phyloP scores from a whole-genome alignment of 202 grass and related monocot genomes.

The Carex arenaria region DNA sequence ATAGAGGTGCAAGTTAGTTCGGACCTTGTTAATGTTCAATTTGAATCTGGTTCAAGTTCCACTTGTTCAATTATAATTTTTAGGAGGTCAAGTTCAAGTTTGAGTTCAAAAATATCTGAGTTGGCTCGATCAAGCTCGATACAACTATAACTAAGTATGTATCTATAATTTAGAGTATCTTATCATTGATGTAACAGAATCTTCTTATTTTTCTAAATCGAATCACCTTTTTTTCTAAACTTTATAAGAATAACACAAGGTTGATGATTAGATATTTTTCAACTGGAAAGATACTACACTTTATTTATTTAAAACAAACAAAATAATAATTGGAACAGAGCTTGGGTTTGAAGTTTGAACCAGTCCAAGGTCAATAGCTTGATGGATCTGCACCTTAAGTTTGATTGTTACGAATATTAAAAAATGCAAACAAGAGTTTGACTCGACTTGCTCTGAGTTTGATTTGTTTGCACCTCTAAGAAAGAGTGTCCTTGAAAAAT shows the following conservation, averaged over 20 bases:
- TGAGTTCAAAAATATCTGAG: background rate
- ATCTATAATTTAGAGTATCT: background rate
- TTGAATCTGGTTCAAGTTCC: background rate
- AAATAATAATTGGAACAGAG: background rate
- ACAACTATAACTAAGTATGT: background rate
- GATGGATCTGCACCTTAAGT: background rate
- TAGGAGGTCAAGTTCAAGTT: background rate
- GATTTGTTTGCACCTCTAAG: no score
- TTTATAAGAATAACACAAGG: background rate
- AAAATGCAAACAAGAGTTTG: no score
- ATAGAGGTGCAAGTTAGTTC: background rate
- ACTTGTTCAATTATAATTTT: background rate
- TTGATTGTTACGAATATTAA: background rate
- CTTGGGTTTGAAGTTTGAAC: background rate
- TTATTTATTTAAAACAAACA: background rate
- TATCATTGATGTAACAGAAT: background rate
- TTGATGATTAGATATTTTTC: background rate
- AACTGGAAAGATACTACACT: background rate
- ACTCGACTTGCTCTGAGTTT: no score
- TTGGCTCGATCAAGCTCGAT: background rate
- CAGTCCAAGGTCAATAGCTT: background rate
- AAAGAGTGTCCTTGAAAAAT: no score
- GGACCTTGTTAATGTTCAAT: background rate
- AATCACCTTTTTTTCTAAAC: background rate
- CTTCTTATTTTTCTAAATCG: background rate